Percentiles rank a stretch among this genome's conserved stretches.
Evolutionary conservation across 2,329 filamentous ascomycete genomes (phyloP).

Genomic region (Orbilia blumenaviensis): DNA sequence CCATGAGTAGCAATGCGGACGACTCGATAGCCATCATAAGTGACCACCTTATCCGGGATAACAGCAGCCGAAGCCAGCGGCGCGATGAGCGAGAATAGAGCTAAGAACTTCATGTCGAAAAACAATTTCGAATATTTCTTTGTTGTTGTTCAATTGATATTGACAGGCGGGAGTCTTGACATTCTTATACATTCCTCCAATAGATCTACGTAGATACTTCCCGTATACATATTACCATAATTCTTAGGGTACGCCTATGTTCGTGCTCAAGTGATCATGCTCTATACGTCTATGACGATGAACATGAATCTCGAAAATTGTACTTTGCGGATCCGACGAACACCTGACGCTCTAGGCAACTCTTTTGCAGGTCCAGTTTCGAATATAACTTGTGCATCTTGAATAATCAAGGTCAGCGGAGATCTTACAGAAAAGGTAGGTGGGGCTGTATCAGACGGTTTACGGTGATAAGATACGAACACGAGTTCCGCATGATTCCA

Average conservation of each 20-base stretch:
- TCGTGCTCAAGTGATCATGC: no score
- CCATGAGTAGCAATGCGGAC: slow-evolving; percentile 64
- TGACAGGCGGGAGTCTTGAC: background rate
- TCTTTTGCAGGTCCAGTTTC: background rate
- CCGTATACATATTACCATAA: no score
- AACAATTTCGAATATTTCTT: background rate
- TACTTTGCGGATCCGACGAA: no score
- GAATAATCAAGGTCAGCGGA: slow-evolving; percentile 26
- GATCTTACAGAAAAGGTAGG: slow-evolving; percentile 37
- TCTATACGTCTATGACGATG: no score
- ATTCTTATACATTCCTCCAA: background rate
- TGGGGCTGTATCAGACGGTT: background rate
- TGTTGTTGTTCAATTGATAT: background rate
- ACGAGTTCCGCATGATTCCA: background rate
- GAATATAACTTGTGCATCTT: background rate
- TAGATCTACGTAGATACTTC: no score
- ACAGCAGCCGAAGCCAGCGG: slow-evolving; percentile 43
- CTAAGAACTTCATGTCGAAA: slow-evolving; percentile 35
- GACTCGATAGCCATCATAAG: slow-evolving; percentile 61
- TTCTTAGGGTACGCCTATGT: no score
- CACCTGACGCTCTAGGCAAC: slow-evolving; percentile 44
- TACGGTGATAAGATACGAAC: background rate
- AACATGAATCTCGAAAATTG: no score
- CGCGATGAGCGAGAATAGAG: slow-evolving; percentile 33
- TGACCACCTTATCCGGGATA: slow-evolving; percentile 46